Conservation (phyloP, 179 eudicot species). For the Corrigiola litoralis region DNA sequence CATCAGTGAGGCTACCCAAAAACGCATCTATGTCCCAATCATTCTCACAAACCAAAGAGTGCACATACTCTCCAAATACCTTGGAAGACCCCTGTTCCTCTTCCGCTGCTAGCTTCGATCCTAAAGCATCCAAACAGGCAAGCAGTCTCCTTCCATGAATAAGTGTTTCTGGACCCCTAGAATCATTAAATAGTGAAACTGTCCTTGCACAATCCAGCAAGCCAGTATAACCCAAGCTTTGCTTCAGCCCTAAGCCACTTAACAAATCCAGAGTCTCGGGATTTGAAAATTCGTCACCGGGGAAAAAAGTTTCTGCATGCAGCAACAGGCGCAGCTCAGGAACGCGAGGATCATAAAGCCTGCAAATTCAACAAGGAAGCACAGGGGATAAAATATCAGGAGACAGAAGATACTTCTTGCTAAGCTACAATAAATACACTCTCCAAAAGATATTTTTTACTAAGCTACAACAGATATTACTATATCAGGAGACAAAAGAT, state of each 20-base stretch:
- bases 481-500: no score
- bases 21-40: constrained; percentile 42
- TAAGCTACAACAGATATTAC: no score
- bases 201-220: constrained; percentile 93
- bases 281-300: constrained; percentile 66
- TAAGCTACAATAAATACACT: no score
- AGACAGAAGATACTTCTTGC: no score
- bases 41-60: constrained; percentile 24
- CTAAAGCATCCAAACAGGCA: constrained; percentile 61
- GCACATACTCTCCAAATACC: constrained; percentile 26
- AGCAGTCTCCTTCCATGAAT: constrained; percentile 62
- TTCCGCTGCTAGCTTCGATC: constrained; percentile 45
- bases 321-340: constrained; percentile 65
- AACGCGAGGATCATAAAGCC: constrained; percentile 98
- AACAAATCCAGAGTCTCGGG: constrained; percentile 68
- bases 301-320: constrained; percentile 74
- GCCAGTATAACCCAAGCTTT: constrained; percentile 62
- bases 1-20: constrained; percentile 45
- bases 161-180: constrained; percentile 48
- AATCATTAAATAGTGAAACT: constrained; percentile 70
- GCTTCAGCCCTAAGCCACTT: constrained; percentile 66
- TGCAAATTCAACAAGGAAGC: constrained; percentile 24
- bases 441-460: no score
- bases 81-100: constrained; percentile 32
- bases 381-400: not conserved